Evolutionary conservation across 2,329 filamentous ascomycete genomes (phyloP).

Genomic region (Zasmidium citrigriseum): DNA sequence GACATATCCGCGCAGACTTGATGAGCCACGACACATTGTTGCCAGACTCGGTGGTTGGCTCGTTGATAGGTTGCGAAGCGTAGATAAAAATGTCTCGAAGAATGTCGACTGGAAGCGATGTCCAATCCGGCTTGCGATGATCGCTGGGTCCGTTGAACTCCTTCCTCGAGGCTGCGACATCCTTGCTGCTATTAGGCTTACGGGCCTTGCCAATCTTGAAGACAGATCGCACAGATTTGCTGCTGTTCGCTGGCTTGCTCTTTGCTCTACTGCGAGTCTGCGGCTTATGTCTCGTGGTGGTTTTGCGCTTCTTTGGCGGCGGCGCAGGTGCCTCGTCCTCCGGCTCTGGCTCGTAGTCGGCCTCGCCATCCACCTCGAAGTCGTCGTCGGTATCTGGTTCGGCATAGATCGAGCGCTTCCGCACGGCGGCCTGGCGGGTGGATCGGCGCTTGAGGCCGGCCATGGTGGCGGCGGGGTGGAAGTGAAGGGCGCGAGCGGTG

Average conservation of each 20-base stretch:
- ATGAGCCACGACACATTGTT: slow-evolving; percentile 36
- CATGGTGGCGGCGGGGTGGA: slow-evolving; percentile 12
- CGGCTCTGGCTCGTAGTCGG: slow-evolving; percentile 15
- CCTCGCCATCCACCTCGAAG: slow-evolving; percentile 30
- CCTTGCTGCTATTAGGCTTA: slow-evolving; percentile 23
- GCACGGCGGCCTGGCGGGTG: slow-evolving; percentile 32
- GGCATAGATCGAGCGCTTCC: slow-evolving; percentile 36
- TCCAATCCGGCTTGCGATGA: slow-evolving; percentile 36
- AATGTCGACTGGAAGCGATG: slow-evolving; percentile 35
- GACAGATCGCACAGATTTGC: slow-evolving; percentile 15
- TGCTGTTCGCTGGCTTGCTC: slow-evolving; percentile 18
- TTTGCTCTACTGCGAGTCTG: slow-evolving; percentile 28
- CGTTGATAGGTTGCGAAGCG: slow-evolving; percentile 30
- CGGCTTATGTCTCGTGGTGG: slow-evolving; percentile 21
- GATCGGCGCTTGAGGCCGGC: slow-evolving; percentile 36
- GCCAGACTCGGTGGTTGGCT: slow-evolving; percentile 21
- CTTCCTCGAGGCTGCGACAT: slow-evolving; percentile 20
- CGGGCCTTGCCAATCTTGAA: slow-evolving; percentile 26
- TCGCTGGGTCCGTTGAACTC: slow-evolving; percentile 35
- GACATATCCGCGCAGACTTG: slow-evolving; percentile 35
- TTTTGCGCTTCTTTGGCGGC: slow-evolving; percentile 27
- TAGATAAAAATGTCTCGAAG: slow-evolving; percentile 37
- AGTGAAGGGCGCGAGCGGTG: neutral
- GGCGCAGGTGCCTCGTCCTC: slow-evolving; percentile 9
- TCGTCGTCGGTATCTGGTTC: slow-evolving; percentile 41